Base-by-base conservation (phyloP, 2,329 filamentous ascomycete species). In the Cladophialophora carrionii region DNA sequence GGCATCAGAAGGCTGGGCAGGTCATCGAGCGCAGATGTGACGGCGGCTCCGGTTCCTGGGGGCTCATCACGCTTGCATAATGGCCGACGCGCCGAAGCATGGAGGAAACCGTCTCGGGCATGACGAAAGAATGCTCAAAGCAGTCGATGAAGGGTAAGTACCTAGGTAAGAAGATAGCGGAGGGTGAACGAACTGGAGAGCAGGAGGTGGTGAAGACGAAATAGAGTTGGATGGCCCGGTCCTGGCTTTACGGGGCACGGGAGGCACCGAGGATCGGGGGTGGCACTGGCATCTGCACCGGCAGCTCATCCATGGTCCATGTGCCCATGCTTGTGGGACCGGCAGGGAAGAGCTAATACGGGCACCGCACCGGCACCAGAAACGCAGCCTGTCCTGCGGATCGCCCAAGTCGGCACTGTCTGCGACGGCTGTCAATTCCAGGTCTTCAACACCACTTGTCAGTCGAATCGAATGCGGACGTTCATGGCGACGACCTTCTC, bases 191-290 rank as follows among this genome's bases (percentile, higher is more conserved):
- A 22, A 46, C 10, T 12, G 49, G 26, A 37, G 22, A 49, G 46
- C 24, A 54, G 41, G 24, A 34, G 29, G 46, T 49, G 12, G 22
- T 56, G 65, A 65, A 49, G 62, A 68, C 41, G 53, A 63, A 65
- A 68, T 62, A 63, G 59, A 68, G 65, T 63, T 68, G 65, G 41
- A 52, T 24, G 58, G 37, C 22, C 31, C 46, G 22, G 57, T 26
- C 26, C 20, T 59, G 20, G 57, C 52, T 53, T 24, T 24, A 31
- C 20, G 2, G 43, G 51, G 43, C 32, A 63, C 46, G 61, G 61
- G 46, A 58, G 61, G 41, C 43, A 59, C 61, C 55, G 61, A 59
- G 20, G 34, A 51, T 10, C 20, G n/a, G 24, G 61, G 32, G 20
- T 20, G 58, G 37, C 32, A 61, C 56, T 49, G 32, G 22, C 54